Evolutionary conservation across 352 stramenopile species (phyloP).

Genomic region (Globisporangium rhizosaccharum): DNA sequence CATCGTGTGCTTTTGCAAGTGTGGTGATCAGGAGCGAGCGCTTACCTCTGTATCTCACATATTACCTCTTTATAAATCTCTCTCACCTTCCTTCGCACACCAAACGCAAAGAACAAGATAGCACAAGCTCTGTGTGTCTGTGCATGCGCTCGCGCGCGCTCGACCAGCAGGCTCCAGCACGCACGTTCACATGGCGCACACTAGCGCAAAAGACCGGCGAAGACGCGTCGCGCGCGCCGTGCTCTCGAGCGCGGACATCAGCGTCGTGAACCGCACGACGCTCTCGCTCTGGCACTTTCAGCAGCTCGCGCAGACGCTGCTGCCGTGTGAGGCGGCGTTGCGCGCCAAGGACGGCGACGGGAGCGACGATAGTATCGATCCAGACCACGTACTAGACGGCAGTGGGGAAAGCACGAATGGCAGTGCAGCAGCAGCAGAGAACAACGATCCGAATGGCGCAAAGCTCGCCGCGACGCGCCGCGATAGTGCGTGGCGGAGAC

Average conservation of each 20-base stretch:
- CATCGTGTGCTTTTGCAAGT: neutral
- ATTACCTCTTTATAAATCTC: no score
- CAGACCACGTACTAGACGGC: neutral
- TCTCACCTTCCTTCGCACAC: no score
- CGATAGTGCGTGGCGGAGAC: slow-evolving; percentile 5
- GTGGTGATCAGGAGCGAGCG: no score
- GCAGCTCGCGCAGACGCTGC: slow-evolving; percentile 45
- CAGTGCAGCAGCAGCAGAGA: slow-evolving; percentile 13
- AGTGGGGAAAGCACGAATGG: neutral
- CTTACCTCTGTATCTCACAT: no score
- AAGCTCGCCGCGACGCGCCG: neutral
- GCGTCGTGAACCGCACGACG: slow-evolving; percentile 64
- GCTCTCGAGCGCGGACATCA: slow-evolving; percentile 54
- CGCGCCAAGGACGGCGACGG: neutral
- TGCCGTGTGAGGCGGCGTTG: slow-evolving; percentile 18
- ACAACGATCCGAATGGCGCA: slow-evolving; percentile 3
- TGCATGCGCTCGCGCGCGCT: no score
- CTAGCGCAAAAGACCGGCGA: slow-evolving; percentile 4
- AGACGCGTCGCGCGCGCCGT: slow-evolving; percentile 46
- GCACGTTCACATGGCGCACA: neutral
- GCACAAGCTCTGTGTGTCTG: no score
- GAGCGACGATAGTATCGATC: neutral
- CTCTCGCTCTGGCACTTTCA: slow-evolving; percentile 81
- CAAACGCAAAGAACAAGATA: no score
- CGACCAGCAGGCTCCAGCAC: neutral